Percentiles rank a stretch among this genome's conserved stretches.
Evolutionary conservation across 2,329 filamentous ascomycete species (phyloP).

Genomic region (Ceratocystis albifundus): DNA sequence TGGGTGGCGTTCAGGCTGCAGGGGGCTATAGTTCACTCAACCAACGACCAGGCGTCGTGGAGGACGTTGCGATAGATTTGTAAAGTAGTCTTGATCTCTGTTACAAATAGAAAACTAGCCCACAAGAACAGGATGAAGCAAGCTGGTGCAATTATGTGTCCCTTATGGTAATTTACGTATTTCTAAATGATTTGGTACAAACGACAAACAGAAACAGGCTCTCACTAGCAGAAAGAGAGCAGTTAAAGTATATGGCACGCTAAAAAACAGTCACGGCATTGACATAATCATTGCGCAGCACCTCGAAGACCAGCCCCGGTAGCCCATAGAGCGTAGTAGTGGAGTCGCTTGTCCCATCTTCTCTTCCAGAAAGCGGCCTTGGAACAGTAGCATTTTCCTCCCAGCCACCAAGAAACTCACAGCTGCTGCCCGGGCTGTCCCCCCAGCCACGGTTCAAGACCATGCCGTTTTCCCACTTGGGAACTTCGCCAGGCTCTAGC

Average conservation of each 20-base stretch:
- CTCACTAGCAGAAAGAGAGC: not conserved
- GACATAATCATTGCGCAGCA: constrained; percentile 81
- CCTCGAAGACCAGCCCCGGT: constrained; percentile 88
- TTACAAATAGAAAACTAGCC: not conserved
- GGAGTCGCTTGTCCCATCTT: constrained; percentile 45
- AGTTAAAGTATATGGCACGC: not conserved
- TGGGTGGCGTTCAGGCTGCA: constrained; percentile 13
- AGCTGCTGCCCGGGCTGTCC: constrained; percentile 80
- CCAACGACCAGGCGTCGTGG: constrained; percentile 11
- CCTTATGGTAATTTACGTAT: not conserved
- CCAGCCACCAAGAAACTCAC: constrained; percentile 74
- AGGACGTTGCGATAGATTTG: constrained; percentile 21
- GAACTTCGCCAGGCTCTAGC: constrained; percentile 45
- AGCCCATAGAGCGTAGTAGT: constrained; percentile 85
- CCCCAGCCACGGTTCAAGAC: constrained; percentile 84
- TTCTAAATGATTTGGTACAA: not conserved
- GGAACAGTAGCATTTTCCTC: constrained; percentile 52
- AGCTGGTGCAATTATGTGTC: not conserved
- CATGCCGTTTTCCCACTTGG: constrained; percentile 57
- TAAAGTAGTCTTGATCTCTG: constrained; percentile 11
- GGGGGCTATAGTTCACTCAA: constrained; percentile 11
- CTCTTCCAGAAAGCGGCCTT: constrained; percentile 37
- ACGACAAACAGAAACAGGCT: not conserved
- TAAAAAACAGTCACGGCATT: constrained; percentile 85
- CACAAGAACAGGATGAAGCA: not conserved